A percentile compares a stretch with the other conserved stretches of the same genome.
Conservation (phyloP, 495 filamentous ascomycete species). For the Neurospora intermedia region DNA sequence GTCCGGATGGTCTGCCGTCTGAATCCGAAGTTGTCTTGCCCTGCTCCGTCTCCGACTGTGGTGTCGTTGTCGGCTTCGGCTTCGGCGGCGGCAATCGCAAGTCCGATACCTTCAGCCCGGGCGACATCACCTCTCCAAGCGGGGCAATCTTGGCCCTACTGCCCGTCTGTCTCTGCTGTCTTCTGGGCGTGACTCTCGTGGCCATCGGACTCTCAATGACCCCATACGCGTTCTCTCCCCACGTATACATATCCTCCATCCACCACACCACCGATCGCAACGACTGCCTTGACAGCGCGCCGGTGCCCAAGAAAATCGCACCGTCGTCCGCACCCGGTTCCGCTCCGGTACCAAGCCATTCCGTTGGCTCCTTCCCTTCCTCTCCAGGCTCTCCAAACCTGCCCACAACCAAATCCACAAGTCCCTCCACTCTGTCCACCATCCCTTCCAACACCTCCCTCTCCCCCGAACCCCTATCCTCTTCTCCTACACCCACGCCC, state of each 20-base stretch:
- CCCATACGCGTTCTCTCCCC: slow-evolving; percentile 71
- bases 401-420: slow-evolving; percentile 79
- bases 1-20: neutral
- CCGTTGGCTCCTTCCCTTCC: slow-evolving; percentile 3
- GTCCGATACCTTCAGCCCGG: neutral
- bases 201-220: slow-evolving; percentile 62
- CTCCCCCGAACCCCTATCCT: slow-evolving; percentile 86
- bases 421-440: slow-evolving; percentile 51
- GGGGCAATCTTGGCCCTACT: neutral
- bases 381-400: slow-evolving; percentile 56
- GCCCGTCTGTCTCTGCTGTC: slow-evolving; percentile 2
- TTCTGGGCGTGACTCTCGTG: slow-evolving; percentile 25
- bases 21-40: neutral
- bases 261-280: slow-evolving; percentile 60
- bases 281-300: slow-evolving; percentile 52
- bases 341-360: slow-evolving; percentile 58
- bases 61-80: neutral
- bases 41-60: neutral
- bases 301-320: slow-evolving; percentile 70
- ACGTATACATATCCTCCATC: slow-evolving; percentile 73
- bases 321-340: slow-evolving; percentile 65
- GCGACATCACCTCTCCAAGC: neutral
- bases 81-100: neutral
- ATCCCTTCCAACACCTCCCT: slow-evolving; percentile 84
- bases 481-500: slow-evolving; percentile 86